Evolutionary conservation across 2,329 filamentous ascomycete species (phyloP), one percentile per base, ranked within the genome.

Genomic region (Pseudogymnoascus sp.): DNA sequence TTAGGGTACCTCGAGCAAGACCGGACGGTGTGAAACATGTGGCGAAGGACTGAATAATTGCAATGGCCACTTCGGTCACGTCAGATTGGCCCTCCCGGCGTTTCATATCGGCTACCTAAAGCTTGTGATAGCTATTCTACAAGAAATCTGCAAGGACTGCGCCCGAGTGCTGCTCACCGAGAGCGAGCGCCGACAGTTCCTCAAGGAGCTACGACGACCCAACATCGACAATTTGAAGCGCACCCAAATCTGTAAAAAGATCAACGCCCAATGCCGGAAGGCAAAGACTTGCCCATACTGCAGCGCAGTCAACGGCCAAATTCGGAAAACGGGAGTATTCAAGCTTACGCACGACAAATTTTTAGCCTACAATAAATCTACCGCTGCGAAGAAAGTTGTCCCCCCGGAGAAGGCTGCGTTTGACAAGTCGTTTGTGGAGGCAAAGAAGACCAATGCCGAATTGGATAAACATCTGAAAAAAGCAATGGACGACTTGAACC

Each of bases 71-170:
- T 99, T 97, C 72, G 95, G 95, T 57, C 89, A 97, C 76, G 89
- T 99, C 71, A 87, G 90, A 71, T 84, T 99, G 13, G 91, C 93
- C 1, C 80, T 99, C 61, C 95, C 95, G 3, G 91, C 89, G 47
- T 97, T 97, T 73, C 95, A 99, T 74, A 92, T 97, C 68, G 95
- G 95, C 38, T 99, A 97, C 74, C 84, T 99, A 70, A 95, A 92
- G 74, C 92, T 96, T 74, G 91, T 95, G 67, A 93, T 96, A 73
- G 88, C 87, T 50, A 93, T 96, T 63, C 82, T 99, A 23, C 93
- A 97, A 74, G 89, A 95, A 72, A 96, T 99, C 68, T 99, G 95
- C 86, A 99, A 96, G 74, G 87, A 93, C 72, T 99, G 95, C 74
- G 90, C 91, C 23, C 84, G 84, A 66, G 88, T 97, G 6, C 78